Percentiles rank a stretch among this genome's conserved stretches.
Conservation (phyloP, 2,329 filamentous ascomycete genomes). For the Penicillium sp. region DNA sequence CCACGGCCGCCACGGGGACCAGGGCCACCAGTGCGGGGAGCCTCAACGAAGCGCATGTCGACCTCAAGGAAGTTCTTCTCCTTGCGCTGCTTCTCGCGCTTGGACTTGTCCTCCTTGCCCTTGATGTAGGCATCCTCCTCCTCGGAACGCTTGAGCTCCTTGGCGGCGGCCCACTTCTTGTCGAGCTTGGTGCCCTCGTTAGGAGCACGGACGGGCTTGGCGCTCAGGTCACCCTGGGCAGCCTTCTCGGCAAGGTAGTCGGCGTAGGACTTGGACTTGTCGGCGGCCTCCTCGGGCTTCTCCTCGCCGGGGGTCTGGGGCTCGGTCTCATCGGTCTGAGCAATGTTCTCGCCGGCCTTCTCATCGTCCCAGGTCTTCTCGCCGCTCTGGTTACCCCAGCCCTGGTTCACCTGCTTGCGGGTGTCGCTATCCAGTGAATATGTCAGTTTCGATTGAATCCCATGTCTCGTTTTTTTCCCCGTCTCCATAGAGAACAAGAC, state of each 20-base stretch:
- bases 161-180: constrained; percentile 89
- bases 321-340: constrained; percentile 73
- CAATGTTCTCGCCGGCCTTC: constrained; percentile 80
- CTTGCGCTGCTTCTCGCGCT: constrained; percentile 80
- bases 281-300: no score
- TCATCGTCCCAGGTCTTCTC: constrained; percentile 82
- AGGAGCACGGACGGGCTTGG: constrained; percentile 69
- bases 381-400: constrained; percentile 79
- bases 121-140: constrained; percentile 64
- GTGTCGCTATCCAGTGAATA: constrained; percentile 29
- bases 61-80: constrained; percentile 83
- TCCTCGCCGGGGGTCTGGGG: constrained; percentile 49
- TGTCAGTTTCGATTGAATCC: no score
- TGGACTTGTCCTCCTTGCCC: constrained; percentile 63
- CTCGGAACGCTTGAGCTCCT: constrained; percentile 51
- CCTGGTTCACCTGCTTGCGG: constrained; percentile 56
- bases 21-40: constrained; percentile 47
- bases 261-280: constrained; percentile 81
- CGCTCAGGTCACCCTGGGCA: constrained; percentile 59
- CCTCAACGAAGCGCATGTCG: constrained; percentile 72
- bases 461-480: no score
- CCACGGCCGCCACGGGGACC: constrained; percentile 43
- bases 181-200: constrained; percentile 82
- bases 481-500: no score
- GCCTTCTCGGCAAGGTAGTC: constrained; percentile 74